These are phyloP conservation scores for Monilinia laxa DNA, from an alignment of 2,329 filamentous ascomycete species.

Conservation along the genomic window DNA sequence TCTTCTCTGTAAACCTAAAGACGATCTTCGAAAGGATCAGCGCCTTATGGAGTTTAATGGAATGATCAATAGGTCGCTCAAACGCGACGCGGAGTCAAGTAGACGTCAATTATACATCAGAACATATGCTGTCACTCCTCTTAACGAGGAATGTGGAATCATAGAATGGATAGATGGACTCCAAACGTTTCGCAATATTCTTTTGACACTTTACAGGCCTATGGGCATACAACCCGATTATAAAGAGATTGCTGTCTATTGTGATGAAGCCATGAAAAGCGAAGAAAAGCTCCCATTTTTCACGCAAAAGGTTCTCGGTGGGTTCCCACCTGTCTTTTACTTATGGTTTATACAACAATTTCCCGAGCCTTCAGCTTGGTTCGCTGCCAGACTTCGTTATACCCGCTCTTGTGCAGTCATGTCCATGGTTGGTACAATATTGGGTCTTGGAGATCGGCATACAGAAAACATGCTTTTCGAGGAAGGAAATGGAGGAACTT, in stretches of 20 bases:
- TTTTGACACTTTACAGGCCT: conserved; percentile 74
- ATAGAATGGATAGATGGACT: conserved; percentile 99
- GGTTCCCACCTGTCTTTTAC: conserved; percentile 81
- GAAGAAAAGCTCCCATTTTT: conserved; percentile 68
- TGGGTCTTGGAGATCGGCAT: conserved; percentile 91
- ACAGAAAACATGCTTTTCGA: conserved; percentile 96
- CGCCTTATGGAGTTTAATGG: conserved; percentile 99
- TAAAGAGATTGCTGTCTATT: conserved; percentile 58
- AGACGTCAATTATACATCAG: conserved; percentile 91
- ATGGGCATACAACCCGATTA: conserved; percentile 72
- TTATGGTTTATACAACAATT: conserved; percentile 97
- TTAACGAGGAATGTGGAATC: conserved; percentile 96
- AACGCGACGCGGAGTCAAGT: conserved; percentile 86
- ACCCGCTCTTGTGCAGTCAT: conserved; percentile 95
- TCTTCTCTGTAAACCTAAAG: conserved; percentile 94
- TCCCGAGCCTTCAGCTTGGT: conserved; percentile 89
- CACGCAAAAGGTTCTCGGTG: conserved; percentile 59
- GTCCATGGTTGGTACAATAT: conserved; percentile 97
- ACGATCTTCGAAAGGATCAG: conserved; percentile 95
- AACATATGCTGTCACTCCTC: conserved; percentile 92
- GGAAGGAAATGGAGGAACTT: conserved; percentile 86
- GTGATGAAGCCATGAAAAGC: conserved; percentile 61
- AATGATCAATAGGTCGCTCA: conserved; percentile 94
- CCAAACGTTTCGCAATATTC: conserved; percentile 88
- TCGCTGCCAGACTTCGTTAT: conserved; percentile 82